phyloP scores from a whole-genome alignment of 2,329 filamentous ascomycete species.

The Coleophoma crateriformis region DNA sequence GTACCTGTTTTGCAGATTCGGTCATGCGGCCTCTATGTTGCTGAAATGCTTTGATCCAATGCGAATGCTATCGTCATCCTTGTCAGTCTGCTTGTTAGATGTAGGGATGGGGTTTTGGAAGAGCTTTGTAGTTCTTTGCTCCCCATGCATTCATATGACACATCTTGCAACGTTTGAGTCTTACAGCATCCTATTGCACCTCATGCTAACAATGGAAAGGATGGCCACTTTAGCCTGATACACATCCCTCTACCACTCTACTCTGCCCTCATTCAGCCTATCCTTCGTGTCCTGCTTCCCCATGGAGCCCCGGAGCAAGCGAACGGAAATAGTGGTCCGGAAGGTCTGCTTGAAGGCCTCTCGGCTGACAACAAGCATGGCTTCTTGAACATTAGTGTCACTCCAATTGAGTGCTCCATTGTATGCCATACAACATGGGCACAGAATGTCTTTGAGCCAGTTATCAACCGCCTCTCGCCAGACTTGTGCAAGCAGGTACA shows the following conservation, averaged over 20 bases:
- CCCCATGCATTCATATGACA: no score
- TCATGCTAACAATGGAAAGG: constrained; percentile 45
- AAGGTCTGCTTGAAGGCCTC: constrained; percentile 38
- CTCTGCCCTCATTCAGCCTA: constrained; percentile 74
- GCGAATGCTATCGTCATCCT: no score
- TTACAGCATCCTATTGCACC: no score
- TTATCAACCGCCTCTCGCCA: constrained; percentile 57
- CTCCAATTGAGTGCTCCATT: constrained; percentile 86
- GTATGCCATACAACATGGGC: constrained; percentile 78
- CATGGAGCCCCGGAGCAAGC: constrained; percentile 31
- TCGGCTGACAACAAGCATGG: constrained; percentile 56
- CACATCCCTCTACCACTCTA: constrained; percentile 83
- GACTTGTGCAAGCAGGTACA: constrained; percentile 51
- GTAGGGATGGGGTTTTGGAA: no score
- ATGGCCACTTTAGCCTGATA: constrained; percentile 80
- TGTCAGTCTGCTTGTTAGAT: no score
- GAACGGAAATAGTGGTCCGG: constrained; percentile 27
- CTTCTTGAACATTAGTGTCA: constrained; percentile 92
- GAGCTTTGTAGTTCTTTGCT: no score
- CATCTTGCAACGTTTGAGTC: no score
- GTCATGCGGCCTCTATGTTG: background rate
- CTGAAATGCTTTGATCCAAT: background rate
- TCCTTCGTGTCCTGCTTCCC: constrained; percentile 79
- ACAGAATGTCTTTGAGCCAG: constrained; percentile 67
- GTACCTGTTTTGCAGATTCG: background rate